Base-by-base conservation (phyloP, 2,329 filamentous ascomycete genomes). In the Aspergillus intermedius region DNA sequence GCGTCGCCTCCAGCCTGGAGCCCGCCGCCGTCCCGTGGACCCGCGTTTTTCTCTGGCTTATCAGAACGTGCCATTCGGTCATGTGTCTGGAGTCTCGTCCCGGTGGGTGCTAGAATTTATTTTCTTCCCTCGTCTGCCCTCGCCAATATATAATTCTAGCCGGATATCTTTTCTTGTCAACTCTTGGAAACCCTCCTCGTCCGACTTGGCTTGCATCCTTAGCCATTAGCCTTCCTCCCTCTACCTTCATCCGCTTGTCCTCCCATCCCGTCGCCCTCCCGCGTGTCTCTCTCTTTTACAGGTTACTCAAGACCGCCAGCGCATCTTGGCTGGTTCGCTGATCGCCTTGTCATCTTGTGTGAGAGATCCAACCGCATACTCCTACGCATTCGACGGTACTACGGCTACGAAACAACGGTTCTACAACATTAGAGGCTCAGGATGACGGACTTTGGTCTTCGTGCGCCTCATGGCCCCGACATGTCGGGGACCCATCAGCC, bases 391-490 rank as follows among this genome's bases (percentile, higher is more conserved):
- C 34, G n/a, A 9, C 34, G 15, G 13, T 17, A 35, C 13, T 35
- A 35, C 34, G 3, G 5, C 34, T 17, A 35, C 34, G 13, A 17
- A n/a, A n/a, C 15, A 35, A n/a, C 15, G 15, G 13, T n/a, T 17
- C 15, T 35, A n/a, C 34, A 19, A 22, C 37, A 15, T 40, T 17
- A 40, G n/a, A 37, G 37, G 6, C 17, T 32, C 52, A 54, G 44
- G 39, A 71, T 71, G 68, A 48, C 68, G 45, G 66, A 69, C 46
- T 65, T 66, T 54, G 68, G 67, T 50, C 65, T 62, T 45, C 66
- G 64, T 52, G 71, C 72, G 54, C 73, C 73, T 51, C 73, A 76
- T 62, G 73, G 73, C 49, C 72, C 73, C 21, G 73, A 75, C 53
- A 71, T 75, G 66, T 60, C 65, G 45, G 72, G 70, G 46, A 67